Percentiles rank a stretch among this genome's conserved stretches.
phyloP scores from a whole-genome alignment of 805 yeast genomes.

The Pichia rugopelliculosa region DNA sequence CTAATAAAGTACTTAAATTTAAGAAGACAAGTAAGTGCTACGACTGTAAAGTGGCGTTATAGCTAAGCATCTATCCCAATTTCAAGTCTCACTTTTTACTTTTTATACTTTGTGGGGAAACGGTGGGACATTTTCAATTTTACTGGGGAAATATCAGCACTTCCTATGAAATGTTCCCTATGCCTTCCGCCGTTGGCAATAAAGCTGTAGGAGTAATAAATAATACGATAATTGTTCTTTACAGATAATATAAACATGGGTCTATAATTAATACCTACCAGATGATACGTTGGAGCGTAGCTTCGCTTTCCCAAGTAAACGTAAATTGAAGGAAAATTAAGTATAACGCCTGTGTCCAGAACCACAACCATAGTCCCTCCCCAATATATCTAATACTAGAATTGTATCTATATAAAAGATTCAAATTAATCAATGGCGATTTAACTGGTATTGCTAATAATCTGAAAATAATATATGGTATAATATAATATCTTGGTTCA shows the following conservation, averaged over 20 bases:
- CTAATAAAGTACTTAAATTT: no score
- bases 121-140: neutral
- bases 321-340: conserved; percentile 51
- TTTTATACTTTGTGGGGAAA: neutral
- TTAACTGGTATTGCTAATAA: conserved; percentile 40
- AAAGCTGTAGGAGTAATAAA: no score
- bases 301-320: conserved; percentile 62
- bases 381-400: conserved; percentile 30
- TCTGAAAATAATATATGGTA: conserved; percentile 76
- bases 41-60: no score
- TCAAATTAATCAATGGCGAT: conserved; percentile 20
- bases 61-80: no score
- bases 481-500: conserved; percentile 87
- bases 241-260: neutral
- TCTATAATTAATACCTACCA: conserved; percentile 50
- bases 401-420: conserved; percentile 18
- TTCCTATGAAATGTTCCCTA: neutral
- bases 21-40: no score
- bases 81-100: neutral
- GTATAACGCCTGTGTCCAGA: conserved; percentile 47
- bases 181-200: no score
- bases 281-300: conserved; percentile 67
- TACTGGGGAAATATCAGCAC: neutral
- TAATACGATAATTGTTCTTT: neutral
- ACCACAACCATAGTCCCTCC: conserved; percentile 59